These are phyloP conservation scores for Cryptosporidium xiaoi DNA, from an alignment of 169 alveolate genomes.

Conservation along the genomic window DNA sequence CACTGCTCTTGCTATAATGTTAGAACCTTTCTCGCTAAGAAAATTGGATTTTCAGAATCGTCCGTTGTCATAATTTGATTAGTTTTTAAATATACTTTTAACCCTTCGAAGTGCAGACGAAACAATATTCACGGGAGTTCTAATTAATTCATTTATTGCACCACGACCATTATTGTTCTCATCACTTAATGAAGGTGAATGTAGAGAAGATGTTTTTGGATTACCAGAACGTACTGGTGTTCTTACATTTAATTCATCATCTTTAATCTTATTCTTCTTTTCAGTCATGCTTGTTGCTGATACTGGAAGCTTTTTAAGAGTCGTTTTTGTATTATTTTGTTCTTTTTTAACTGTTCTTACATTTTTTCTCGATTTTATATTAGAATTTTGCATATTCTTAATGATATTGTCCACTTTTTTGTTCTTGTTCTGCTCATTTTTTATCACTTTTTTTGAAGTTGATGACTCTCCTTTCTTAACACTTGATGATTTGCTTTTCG, in stretches of 20 bases:
- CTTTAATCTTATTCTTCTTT: background rate
- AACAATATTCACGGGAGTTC: slow-evolving; percentile 64
- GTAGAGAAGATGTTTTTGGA: slow-evolving; percentile 1
- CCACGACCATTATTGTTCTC: slow-evolving; percentile 19
- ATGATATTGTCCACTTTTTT: slow-evolving; percentile 23
- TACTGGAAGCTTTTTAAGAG: slow-evolving; percentile 13
- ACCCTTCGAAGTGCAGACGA: slow-evolving; percentile 62
- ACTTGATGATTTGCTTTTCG: background rate
- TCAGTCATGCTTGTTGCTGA: slow-evolving; percentile 59
- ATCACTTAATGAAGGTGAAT: background rate
- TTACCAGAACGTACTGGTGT: slow-evolving; percentile 32
- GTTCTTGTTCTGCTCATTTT: slow-evolving; percentile 22
- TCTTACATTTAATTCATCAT: background rate
- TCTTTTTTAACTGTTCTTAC: background rate
- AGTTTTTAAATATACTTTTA: slow-evolving; percentile 52
- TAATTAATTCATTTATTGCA: slow-evolving; percentile 18
- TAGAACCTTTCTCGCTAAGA: too few species aligned
- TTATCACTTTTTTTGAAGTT: slow-evolving; percentile 9
- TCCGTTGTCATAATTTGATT: background rate
- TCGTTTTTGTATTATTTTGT: background rate
- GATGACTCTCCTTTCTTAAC: slow-evolving; percentile 1
- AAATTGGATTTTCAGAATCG: background rate
- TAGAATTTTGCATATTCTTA: background rate
- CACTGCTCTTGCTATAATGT: too few species aligned
- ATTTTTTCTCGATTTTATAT: too few species aligned